Conservation (phyloP, 2,329 filamentous ascomycete species). For the Fusarium longipes region DNA sequence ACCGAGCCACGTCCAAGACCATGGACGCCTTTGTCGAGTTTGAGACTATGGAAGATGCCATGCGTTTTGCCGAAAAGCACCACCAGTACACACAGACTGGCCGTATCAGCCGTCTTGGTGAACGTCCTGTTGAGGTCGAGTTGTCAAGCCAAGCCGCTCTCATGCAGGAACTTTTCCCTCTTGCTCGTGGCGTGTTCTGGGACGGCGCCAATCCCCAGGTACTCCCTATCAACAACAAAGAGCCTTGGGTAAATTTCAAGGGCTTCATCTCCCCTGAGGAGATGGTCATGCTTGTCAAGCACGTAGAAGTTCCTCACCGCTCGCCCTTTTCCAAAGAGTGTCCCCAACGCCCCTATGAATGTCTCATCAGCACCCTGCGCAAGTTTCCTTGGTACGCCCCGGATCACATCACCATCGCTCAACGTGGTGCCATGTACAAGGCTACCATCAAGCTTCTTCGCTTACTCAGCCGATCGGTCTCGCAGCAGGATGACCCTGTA, state of each 20-base stretch:
- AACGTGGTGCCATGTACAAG: constrained; percentile 65
- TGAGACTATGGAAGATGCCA: constrained; percentile 62
- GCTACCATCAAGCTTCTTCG: constrained; percentile 62
- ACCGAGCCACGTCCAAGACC: constrained; percentile 70
- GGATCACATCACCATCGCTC: constrained; percentile 65
- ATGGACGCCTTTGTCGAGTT: constrained; percentile 72
- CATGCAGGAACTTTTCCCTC: constrained; percentile 72
- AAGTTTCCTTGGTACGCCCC: constrained; percentile 73
- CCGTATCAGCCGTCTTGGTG: constrained; percentile 63
- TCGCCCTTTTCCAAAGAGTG: constrained; percentile 70
- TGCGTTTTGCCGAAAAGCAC: constrained; percentile 63
- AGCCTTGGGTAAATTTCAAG: constrained; percentile 66
- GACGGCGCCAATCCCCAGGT: constrained; percentile 58
- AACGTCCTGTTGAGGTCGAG: constrained; percentile 67
- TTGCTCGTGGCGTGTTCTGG: constrained; percentile 68
- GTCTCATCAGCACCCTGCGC: constrained; percentile 70
- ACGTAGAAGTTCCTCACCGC: constrained; percentile 70
- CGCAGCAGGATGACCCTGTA: constrained; percentile 52
- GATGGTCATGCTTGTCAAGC: constrained; percentile 71
- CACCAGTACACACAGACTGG: constrained; percentile 53
- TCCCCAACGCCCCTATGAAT: constrained; percentile 73
- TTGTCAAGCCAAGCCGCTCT: constrained; percentile 66
- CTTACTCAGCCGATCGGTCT: constrained; percentile 57
- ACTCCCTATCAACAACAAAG: constrained; percentile 48
- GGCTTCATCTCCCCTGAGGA: constrained; percentile 72